Base-by-base conservation (phyloP, 2,329 filamentous ascomycete genomes). In the Nothophaeocryptopus gaeumannii region DNA sequence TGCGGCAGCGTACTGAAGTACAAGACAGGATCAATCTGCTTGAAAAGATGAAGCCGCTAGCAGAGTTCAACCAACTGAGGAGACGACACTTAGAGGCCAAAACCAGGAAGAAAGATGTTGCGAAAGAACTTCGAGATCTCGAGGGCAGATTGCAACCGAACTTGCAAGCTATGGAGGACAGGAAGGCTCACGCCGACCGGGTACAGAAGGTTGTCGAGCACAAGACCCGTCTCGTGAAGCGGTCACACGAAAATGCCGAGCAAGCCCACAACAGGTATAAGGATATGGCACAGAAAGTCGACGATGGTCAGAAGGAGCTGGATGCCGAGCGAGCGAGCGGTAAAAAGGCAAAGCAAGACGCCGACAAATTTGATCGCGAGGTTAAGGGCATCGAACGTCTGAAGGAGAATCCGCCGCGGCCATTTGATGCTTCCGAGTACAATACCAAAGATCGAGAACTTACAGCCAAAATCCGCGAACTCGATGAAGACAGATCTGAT, bases 1-100 rank as follows among this genome's bases (percentile, higher is more conserved):
- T 93, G 63, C 81, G 82, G 41, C 86, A 97, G 67, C 82, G 90
- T 50, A 81, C 85, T 47, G 77, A 81, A 45, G 81, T 90, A 42
- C 75, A 85, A 61, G 73, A 80, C 45, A 81, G 79, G 49, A 77
- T 92, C 4, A 72, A 79, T 20, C 75, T 85, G 39, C 75, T 96
- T 39, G 76, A 86, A 56, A 79, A 79, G 32, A 79, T 82, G 20
- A 79, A 84, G 34, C 82, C 86, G 0, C 74, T 90, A 33, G 78
- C 86, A 14, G 74, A 80, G 54, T 92, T 88, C 63, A 75, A 74
- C 30, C 74, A 80, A 29, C 74, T 81, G 1, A 78, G 79, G 39
- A 58, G 65, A 1, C 70, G 72, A 5, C 71, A 78, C 37, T 63
- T 66, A 0, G 73, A 77, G 8, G 73, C 82, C 5, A 93, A 82